A percentile compares a stretch with the other conserved stretches of the same genome.
Conservation (phyloP, 495 filamentous ascomycete genomes). For the Physcia stellaris region DNA sequence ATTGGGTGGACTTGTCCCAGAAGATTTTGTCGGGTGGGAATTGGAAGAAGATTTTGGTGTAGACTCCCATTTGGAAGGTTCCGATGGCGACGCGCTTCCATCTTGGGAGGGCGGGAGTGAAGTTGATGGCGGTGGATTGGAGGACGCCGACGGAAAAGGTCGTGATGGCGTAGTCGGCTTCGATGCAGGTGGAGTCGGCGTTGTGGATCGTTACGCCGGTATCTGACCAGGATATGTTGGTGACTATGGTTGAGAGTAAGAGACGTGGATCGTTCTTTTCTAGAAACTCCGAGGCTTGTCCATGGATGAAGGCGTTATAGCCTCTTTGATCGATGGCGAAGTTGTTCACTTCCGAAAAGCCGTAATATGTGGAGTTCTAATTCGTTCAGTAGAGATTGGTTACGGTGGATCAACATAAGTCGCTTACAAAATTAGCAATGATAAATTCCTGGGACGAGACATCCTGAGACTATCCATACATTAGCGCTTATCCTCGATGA, state of each 20-base stretch:
- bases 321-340: constrained; percentile 54
- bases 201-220: constrained; percentile 43
- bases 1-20: constrained; percentile 54
- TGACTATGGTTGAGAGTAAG: constrained; percentile 44
- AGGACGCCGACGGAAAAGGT: constrained; percentile 57
- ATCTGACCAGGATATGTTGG: constrained; percentile 39
- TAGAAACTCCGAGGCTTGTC: constrained; percentile 51
- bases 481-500: neutral
- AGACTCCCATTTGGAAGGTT: constrained; percentile 59
- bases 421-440: constrained; percentile 22
- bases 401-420: too few species aligned
- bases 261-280: constrained; percentile 41
- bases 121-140: constrained; percentile 47
- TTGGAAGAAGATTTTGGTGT: constrained; percentile 68
- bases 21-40: constrained; percentile 50
- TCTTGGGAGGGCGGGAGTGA: constrained; percentile 44
- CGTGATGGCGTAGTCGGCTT: constrained; percentile 44
- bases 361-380: constrained; percentile 33
- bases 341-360: constrained; percentile 46
- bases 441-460: constrained; percentile 32
- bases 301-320: constrained; percentile 48
- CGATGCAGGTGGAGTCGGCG: constrained; percentile 41
- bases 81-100: constrained; percentile 57
- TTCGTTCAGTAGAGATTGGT: too few species aligned
- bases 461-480: constrained; percentile 15